Evolutionary conservation across 148 eudicot species (phyloP), one percentile per base, ranked within the genome.

Genomic region (Beta vulgaris): DNA sequence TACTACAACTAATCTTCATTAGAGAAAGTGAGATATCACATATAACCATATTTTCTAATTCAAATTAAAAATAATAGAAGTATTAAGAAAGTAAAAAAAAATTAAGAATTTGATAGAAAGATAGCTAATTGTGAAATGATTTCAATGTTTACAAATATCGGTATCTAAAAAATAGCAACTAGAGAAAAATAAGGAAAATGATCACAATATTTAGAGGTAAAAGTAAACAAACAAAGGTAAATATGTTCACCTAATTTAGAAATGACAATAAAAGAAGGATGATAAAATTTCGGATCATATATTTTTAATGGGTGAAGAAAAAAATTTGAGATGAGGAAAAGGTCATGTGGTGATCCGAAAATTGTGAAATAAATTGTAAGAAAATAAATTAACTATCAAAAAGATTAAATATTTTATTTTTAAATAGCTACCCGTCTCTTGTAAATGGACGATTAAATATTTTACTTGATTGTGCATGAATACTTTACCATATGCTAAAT

Each of bases 311-410:
- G 39, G 71, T 43, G 79, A 76, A 62, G 23, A 62, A 28, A 23
- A 75, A 28, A 73, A 31, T 26, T 6, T 1, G 25, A 39, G 13
- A n/a, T 44, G 26, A 21, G 19, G 68, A 61, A 73, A 4, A 64
- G 26, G 26, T 74, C 49, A 10, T 25, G 73, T 37, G 78, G 74
- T 69, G 68, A 76, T 69, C 79, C 79, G 49, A 69, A 55, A 67
- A 39, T 34, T 19, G 26, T 55, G 79, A 29, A 25, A 35, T 4
- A 1, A 6, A n/a, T n/a, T n/a, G n/a, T n/a, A n/a, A n/a, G n/a
- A n/a, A n/a, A n/a, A n/a, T n/a, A n/a, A n/a, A n/a, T n/a, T n/a
- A n/a, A n/a, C n/a, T n/a, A n/a, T n/a, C n/a, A n/a, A n/a, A n/a
- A n/a, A n/a, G n/a, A n/a, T n/a, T n/a, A n/a, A n/a, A n/a, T n/a